These are phyloP conservation scores for Moricandia arvensis DNA, from an alignment of 345 rosid genomes.

Conservation along the genomic window DNA sequence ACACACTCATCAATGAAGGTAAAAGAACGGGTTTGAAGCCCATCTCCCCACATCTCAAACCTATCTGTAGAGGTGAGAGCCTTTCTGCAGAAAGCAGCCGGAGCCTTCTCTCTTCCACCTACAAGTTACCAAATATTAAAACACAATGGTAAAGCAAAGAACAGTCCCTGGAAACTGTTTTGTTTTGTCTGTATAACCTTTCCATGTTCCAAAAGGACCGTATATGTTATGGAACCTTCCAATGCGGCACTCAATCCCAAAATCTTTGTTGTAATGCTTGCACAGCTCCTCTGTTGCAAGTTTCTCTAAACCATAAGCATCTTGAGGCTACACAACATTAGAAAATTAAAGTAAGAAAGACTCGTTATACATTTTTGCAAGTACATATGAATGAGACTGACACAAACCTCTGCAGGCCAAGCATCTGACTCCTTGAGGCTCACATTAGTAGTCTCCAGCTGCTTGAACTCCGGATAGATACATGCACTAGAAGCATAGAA, in stretches of 20 bases:
- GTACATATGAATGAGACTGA: constrained; percentile 1
- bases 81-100: constrained; percentile 99
- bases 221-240: constrained; percentile 98
- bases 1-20: constrained; percentile 99
- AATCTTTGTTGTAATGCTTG: constrained; percentile 95
- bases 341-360: neutral
- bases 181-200: constrained; percentile 47
- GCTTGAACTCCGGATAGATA: constrained; percentile 97
- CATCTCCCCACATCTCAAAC: constrained; percentile 99
- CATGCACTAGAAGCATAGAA: constrained; percentile 99
- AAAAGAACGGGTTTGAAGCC: constrained; percentile 92
- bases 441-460: constrained; percentile 87
- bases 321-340: constrained; percentile 69
- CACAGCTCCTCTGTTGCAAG: constrained; percentile 98
- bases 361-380: neutral
- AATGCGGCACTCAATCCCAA: constrained; percentile 87
- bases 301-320: constrained; percentile 99
- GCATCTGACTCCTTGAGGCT: constrained; percentile 99
- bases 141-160: neutral
- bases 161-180: neutral
- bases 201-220: constrained; percentile 99
- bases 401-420: constrained; percentile 98
- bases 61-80: constrained; percentile 72
- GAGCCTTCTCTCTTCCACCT: constrained; percentile 99
- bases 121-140: constrained; percentile 4